Evolutionary conservation across 2,329 filamentous ascomycete species (phyloP).

Genomic region (Aspergillus japonicus): DNA sequence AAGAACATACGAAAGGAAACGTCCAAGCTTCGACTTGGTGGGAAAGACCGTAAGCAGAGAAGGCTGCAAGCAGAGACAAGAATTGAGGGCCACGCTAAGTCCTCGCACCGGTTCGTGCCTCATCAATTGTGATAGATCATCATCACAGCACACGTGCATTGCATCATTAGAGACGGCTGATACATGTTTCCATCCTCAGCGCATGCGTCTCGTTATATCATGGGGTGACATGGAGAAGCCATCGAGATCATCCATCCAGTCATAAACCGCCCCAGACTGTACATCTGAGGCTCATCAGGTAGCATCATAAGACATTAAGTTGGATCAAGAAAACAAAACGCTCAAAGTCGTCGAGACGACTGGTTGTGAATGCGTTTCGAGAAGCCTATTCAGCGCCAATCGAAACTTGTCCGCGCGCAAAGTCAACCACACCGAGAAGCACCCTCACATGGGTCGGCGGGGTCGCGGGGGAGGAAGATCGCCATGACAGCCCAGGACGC

Average conservation of each 20-base stretch:
- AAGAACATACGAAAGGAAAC: not conserved
- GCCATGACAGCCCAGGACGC: slow-evolving; percentile 26
- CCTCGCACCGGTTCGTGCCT: not conserved
- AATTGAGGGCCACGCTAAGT: too few species aligned
- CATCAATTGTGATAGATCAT: not conserved
- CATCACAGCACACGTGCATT: slow-evolving; percentile 1
- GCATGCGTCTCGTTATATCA: not conserved
- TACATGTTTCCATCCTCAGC: not conserved
- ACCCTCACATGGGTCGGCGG: slow-evolving; percentile 19
- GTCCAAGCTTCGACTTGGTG: not conserved
- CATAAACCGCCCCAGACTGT: not conserved
- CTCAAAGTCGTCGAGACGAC: not conserved
- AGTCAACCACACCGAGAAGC: not conserved
- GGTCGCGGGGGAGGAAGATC: slow-evolving; percentile 19
- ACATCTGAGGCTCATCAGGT: not conserved
- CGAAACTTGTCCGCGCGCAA: slow-evolving; percentile 4
- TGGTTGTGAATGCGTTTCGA: not conserved
- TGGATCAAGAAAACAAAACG: not conserved
- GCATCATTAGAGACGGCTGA: not conserved
- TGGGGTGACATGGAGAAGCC: not conserved
- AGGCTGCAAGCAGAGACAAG: not conserved
- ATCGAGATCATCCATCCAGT: not conserved
- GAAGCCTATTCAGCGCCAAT: slow-evolving; percentile 14
- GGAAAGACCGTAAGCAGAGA: not conserved
- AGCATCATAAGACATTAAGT: slow-evolving; percentile 9